Base-by-base conservation (phyloP, 371 early-diverging fungal species). In the Nematocida sp. region DNA sequence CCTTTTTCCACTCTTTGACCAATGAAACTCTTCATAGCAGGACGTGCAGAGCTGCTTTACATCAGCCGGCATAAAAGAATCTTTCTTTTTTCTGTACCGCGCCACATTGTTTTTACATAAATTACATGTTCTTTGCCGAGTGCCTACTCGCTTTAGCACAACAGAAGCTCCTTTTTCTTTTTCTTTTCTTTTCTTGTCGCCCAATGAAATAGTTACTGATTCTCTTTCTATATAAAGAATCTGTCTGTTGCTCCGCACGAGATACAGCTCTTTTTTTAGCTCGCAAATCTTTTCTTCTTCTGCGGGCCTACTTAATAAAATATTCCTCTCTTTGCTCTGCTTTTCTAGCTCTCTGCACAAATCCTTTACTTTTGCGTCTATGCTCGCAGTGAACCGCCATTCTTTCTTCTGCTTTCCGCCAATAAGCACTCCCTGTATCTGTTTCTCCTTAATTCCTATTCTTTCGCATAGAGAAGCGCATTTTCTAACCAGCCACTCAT, bases 21-120 rank as follows among this genome's bases (percentile, higher is more conserved):
- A 71, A 49, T 71, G 75, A 28, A 71, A 63, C 4, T 47, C 75
- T 30, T 45, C 33, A 39, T 71, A 61, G 51, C 75, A 71, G 59
- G n/a, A 5, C 1, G 20, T 42, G 61, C 75, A 71, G 18, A 71
- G 53, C 23, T 25, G 26, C 20, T 63, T 71, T 16, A 39, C 38
- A 0, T 49, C 18, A 3, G 36, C 18, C 0, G 36, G 26, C 18
- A 71, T 53, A 5, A 71, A 32, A 53, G 47, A 3, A 33, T 71
- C 75, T 16, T 26, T 1, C 1, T 39, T 38, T 30, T 59, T 48
- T 33, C 7, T 61, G 28, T 71, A 50, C 0, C 2, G 26, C 4
- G 30, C 60, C 26, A 50, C 23, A 16, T 35, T 36, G 5, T 25
- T 39, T 33, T 60, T 23, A 49, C 75, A 71, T 26, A 71, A 9